phyloP scores from a whole-genome alignment of 169 alveolate species.

The Babesia ovis region DNA sequence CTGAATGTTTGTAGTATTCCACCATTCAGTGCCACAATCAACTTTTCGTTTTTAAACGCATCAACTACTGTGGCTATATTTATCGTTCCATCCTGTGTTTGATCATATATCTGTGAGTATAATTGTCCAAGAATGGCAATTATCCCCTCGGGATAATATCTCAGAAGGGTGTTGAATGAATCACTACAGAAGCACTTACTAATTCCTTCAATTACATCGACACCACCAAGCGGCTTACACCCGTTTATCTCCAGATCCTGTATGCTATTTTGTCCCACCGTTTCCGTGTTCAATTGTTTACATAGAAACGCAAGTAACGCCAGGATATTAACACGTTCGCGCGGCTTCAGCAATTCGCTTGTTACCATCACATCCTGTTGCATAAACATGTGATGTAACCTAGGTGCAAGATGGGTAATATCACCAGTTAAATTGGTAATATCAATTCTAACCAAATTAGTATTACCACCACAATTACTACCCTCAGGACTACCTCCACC shows the following conservation, averaged over 20 bases:
- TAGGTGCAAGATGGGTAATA: no score
- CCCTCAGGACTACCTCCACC: no score
- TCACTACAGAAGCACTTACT: background rate
- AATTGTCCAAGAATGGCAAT: background rate
- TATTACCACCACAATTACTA: no score
- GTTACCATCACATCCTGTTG: background rate
- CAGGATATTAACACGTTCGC: background rate
- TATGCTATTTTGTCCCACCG: no score
- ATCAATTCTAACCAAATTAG: no score
- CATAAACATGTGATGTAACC: background rate
- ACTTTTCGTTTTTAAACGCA: background rate
- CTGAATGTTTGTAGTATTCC: no score
- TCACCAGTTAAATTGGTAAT: no score
- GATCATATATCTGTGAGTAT: background rate
- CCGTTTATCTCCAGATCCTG: no score
- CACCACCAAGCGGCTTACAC: no score
- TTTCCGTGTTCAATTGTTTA: no score
- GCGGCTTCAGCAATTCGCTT: background rate
- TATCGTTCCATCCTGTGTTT: background rate
- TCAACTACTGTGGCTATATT: background rate
- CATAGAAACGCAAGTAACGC: no score
- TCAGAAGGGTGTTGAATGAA: background rate
- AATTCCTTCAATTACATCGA: no score
- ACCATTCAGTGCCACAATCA: background rate
- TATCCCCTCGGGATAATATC: background rate